These are phyloP conservation scores for Fusarium palustre DNA, from an alignment of 2,329 filamentous ascomycete species.

Conservation along the genomic window DNA sequence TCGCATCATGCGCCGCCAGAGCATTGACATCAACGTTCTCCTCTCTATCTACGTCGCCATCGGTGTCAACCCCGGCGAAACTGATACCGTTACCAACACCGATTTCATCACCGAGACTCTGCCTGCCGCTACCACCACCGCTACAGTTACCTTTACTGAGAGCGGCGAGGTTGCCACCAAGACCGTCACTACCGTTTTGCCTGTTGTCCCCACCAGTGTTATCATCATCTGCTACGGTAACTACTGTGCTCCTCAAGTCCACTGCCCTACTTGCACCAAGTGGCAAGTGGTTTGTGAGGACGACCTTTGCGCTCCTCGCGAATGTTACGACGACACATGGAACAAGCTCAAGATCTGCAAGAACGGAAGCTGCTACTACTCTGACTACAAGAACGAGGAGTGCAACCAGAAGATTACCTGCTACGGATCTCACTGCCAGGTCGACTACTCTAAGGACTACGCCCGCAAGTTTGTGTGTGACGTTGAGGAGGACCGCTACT, in stretches of 20 bases:
- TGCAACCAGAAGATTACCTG: constrained; percentile 53
- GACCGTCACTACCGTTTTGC: constrained; percentile 42
- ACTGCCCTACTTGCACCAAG: constrained; percentile 44
- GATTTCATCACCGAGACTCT: constrained; percentile 43
- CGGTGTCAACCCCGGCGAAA: constrained; percentile 18
- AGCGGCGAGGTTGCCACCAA: constrained; percentile 35
- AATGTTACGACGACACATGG: constrained; percentile 44
- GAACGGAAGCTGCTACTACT: constrained; percentile 46
- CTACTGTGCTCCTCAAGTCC: constrained; percentile 44
- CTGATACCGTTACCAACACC: constrained; percentile 26
- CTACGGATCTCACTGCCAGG: constrained; percentile 48
- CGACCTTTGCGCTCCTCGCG: constrained; percentile 48
- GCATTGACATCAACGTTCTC: constrained; percentile 35
- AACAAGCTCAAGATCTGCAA: constrained; percentile 51
- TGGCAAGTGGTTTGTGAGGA: constrained; percentile 51
- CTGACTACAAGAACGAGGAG: constrained; percentile 46
- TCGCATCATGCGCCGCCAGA: constrained; percentile 38
- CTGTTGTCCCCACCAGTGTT: constrained; percentile 38
- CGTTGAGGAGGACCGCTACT: constrained; percentile 45
- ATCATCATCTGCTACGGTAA: constrained; percentile 47
- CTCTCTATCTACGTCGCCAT: constrained; percentile 37
- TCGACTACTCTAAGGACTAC: constrained; percentile 42
- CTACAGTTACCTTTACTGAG: constrained; percentile 46
- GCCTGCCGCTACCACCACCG: constrained; percentile 38
- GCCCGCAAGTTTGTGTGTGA: constrained; percentile 51